Percentiles rank a stretch among this genome's conserved stretches.
Evolutionary conservation across 2,329 filamentous ascomycete species (phyloP).

Genomic region (Verticillium tricorpus): DNA sequence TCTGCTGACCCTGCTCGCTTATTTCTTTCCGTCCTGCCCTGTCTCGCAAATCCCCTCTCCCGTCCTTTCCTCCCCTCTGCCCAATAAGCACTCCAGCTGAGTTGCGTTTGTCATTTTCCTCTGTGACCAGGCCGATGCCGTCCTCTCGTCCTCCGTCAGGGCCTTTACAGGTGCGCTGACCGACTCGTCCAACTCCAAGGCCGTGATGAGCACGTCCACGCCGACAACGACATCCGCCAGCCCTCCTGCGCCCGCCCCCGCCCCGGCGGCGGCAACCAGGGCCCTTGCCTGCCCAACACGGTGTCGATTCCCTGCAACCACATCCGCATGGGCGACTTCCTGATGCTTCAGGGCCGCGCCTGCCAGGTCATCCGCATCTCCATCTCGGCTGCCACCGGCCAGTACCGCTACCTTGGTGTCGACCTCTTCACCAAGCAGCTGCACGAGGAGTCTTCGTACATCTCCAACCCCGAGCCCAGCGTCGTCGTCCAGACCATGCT

Average conservation of each 20-base stretch:
- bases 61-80: slow-evolving; percentile 10
- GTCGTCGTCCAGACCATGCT: slow-evolving; percentile 99
- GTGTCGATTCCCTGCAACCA: slow-evolving; percentile 99
- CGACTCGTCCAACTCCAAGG: slow-evolving; percentile 43
- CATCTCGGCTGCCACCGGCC: slow-evolving; percentile 93
- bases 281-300: slow-evolving; percentile 61
- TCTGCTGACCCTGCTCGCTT: neutral
- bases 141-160: slow-evolving; percentile 45
- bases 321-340: slow-evolving; percentile 96
- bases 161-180: slow-evolving; percentile 54
- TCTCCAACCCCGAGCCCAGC: slow-evolving; percentile 93
- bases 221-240: slow-evolving; percentile 42
- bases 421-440: slow-evolving; percentile 99
- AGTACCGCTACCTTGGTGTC: slow-evolving; percentile 99
- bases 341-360: slow-evolving; percentile 97
- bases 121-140: slow-evolving; percentile 49
- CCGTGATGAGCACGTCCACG: slow-evolving; percentile 38
- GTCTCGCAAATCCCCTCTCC: slow-evolving; percentile 1
- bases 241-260: slow-evolving; percentile 25
- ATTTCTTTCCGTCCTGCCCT: neutral
- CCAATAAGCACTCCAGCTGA: slow-evolving; percentile 6
- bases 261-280: slow-evolving; percentile 20
- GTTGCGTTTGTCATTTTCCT: slow-evolving; percentile 10
- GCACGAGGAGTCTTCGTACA: slow-evolving; percentile 96
- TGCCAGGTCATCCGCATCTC: slow-evolving; percentile 99